Conservation (phyloP, 805 yeast species). For the Komagataella ulmi region DNA sequence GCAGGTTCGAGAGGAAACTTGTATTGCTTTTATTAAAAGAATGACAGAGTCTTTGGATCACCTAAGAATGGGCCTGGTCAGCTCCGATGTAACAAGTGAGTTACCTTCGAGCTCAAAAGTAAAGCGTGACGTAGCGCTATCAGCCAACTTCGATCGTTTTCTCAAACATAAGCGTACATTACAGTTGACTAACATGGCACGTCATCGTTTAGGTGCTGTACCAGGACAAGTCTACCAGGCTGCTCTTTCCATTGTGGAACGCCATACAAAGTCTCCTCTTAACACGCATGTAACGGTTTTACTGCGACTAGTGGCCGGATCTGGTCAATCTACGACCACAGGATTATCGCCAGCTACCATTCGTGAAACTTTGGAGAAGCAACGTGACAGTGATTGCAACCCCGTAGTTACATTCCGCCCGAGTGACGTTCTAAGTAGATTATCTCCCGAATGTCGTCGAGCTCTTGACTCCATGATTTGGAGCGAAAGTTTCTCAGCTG, state of each 20-base stretch:
- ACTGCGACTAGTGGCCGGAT: not conserved
- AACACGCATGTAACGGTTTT: not conserved
- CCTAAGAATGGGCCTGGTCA: not conserved
- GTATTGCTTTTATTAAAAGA: not conserved
- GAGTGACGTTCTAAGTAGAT: not conserved
- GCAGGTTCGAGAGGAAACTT: not conserved
- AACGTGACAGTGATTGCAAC: slow-evolving; percentile 9
- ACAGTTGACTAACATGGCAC: slow-evolving; percentile 49
- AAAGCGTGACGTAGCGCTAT: slow-evolving; percentile 34
- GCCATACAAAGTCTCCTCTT: slow-evolving; percentile 25
- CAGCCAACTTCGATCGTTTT: slow-evolving; percentile 54
- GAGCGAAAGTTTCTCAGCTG: not conserved
- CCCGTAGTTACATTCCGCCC: slow-evolving; percentile 7
- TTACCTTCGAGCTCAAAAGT: slow-evolving; percentile 21
- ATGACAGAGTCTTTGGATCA: not conserved
- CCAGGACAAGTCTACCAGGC: slow-evolving; percentile 51
- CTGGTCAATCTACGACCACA: slow-evolving; percentile 14
- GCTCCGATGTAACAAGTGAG: not conserved
- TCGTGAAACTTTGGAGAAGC: not conserved
- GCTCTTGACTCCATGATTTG: not conserved
- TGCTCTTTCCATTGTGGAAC: slow-evolving; percentile 47
- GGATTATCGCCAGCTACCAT: slow-evolving; percentile 17
- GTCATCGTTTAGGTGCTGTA: slow-evolving; percentile 55
- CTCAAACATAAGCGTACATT: slow-evolving; percentile 51
- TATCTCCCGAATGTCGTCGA: not conserved